Evolutionary conservation across 352 stramenopile species (phyloP), one percentile per base, ranked within the genome.

Genomic region (Peronospora destructor): DNA sequence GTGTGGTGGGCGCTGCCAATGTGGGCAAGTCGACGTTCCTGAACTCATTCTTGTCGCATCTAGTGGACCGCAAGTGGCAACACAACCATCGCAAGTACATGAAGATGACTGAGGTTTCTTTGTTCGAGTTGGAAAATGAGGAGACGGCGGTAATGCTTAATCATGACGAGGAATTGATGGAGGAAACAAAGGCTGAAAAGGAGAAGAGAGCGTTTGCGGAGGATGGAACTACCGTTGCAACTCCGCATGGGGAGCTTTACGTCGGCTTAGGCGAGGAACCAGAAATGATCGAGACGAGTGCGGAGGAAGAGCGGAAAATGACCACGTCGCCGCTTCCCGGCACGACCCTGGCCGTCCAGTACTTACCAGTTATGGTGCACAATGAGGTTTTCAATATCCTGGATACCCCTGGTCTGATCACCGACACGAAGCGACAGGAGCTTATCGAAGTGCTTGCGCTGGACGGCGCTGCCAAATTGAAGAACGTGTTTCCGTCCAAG

Each of bases 21-120:
- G 89, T 94, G 6, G 89, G 89, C 53, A 97, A 97, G 63, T 92
- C 74, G 45, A 95, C 85, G 38, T 96, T 97, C 53, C 66, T 97
- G 19, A 97, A 97, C 67, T 82, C 84, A 37, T 79, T 96, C 45
- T 72, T 97, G 57, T 75, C 85, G 42, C 78, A 76, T 35, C 45
- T 92, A n/a, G 64, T 81, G 28, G 74, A 87, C 30, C 76, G 76
- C 56, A 90, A 90, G 64, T 90, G 78, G 78, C 72, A 87, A 52
- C 78, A 90, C 57, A 90, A 90, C 64, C 78, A 90, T 49, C 76
- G 78, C 66, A 87, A 87, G 62, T 90, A 87, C 69, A 87, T 87
- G 72, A 87, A 87, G 48, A 71, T 84, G 40, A 40, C 60, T 0
- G 68, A 86, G 26, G 61, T 90, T 21, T 57, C 73, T 9, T 28